Evolutionary conservation across 352 stramenopile species (phyloP), one percentile per base, ranked within the genome.

Genomic region (Phytophthora megakarya): DNA sequence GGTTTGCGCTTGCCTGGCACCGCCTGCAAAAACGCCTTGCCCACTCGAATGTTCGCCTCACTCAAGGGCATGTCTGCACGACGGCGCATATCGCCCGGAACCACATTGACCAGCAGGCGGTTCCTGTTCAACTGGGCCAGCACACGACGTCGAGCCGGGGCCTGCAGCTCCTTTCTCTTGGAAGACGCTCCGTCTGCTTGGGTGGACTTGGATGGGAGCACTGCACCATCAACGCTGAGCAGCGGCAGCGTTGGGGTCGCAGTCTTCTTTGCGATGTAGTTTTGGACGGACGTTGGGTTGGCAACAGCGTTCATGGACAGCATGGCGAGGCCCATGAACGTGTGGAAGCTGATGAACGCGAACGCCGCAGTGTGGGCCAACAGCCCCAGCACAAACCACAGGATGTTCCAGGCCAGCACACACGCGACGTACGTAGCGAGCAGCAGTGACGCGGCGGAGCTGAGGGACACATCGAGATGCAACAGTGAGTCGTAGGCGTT

Each of bases 1-100:
- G 66, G 51, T 49, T 90, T 86, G 40, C 75, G 74, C 6, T 57
- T 64, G 28, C 59, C 65, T 4, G 68, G 48, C 18, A 80, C 56
- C 1, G 61, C 37, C 44, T 86, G 77, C 47, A 81, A 42, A 44
- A 87, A 89, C 38, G 83, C 81, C 59, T 94, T 94, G 46, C 86
- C 86, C n/a, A 94, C 77, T 19, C 86, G 82, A 45, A 94, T 81
- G 42, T 74, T 84, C 28, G 86, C 76, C 18, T 83, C 51, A 7
- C 67, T 35, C 9, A 94, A 61, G 26, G 68, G 72, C 59, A 82
- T 81, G 32, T 92, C 72, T 25, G 67, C 67, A 28, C 86, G 80
- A 32, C 78, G 74, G 5, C 86, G 82, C 10, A 65, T 76, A 16
- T 91, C 86, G 2, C 78, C 72, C 0, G 58, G 65, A 13, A 91